Base-by-base conservation (phyloP, 192 early-diverging fungal genomes). In the Phycomyces blakesleeanus region DNA sequence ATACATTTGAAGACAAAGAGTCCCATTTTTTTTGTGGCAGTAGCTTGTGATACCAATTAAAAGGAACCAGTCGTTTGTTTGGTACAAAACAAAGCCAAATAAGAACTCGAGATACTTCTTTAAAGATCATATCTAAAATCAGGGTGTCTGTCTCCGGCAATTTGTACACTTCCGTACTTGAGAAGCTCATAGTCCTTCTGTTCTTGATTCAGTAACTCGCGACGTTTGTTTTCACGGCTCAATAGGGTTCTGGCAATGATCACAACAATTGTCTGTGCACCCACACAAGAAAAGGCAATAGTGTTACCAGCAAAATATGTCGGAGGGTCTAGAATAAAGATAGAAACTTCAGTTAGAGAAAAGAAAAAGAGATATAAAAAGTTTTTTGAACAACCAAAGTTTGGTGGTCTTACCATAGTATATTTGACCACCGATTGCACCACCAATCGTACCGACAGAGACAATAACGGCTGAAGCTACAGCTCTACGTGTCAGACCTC, bases 391-490 rank as follows among this genome's bases (percentile, higher is more conserved):
- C 34, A 27, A 29, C 34, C 14, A 64, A n/a, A n/a, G n/a, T n/a
- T n/a, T n/a, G 24, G 16, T 14, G 27, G 44, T 12, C 44, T 47
- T 47, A 47, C 57, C 57, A 58, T 63, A 64, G 41, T 67, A 67
- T 21, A 71, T 71, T 38, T 71, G 69, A 27, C 68, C 69, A 27
- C 69, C 69, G 56, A 71, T 63, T 22, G 39, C 63, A 14, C 69
- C 69, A 18, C 69, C 69, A 8, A 71, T 51, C 4, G 65, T 61
- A 29, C 66, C 69, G 20, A 69, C 15, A 11, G 69, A 55, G 20
- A 64, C 70, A 18, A 71, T 53, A 18, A 65, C 26, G 12, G 65
- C 65, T 50, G 61, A 18, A 4, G 65, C 65, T 37, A 57, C 63
- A 3, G 63, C 53, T 16, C 63, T 16, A 18, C 63, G 63, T 8